Percentiles rank a stretch among this genome's conserved stretches.
Conservation (phyloP, 106 monocot species). For the Phalaenopsis equestris region DNA sequence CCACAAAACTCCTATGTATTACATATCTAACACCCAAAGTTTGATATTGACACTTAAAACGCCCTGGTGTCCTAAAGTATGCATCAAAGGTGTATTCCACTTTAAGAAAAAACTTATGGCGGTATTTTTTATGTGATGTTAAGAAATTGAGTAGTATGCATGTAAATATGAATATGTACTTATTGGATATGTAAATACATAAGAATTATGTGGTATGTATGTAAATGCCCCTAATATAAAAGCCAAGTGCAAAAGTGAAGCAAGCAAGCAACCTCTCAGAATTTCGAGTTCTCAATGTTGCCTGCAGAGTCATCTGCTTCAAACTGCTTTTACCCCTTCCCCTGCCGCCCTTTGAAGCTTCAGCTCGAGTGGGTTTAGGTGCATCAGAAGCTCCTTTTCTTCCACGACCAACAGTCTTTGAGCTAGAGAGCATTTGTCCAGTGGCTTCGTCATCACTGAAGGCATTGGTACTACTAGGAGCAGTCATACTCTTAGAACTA, state of each 20-base stretch:
- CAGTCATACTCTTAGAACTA: constrained; percentile 29
- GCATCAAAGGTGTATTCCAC: no score
- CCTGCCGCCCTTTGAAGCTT: constrained; percentile 62
- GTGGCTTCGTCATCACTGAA: constrained; percentile 82
- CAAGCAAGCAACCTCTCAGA: constrained; percentile 41
- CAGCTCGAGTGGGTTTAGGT: constrained; percentile 22
- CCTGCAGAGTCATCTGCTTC: constrained; percentile 81
- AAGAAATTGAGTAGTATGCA: no score
- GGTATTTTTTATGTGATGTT: no score
- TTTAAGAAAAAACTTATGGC: no score
- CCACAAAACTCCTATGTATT: no score
- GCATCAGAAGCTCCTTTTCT: constrained; percentile 32
- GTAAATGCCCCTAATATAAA: no score
- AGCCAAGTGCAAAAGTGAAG: neutral
- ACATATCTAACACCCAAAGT: no score
- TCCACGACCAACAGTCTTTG: constrained; percentile 30
- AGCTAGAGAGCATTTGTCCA: constrained; percentile 34
- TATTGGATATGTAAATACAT: no score
- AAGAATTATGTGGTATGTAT: no score
- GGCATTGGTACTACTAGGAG: constrained; percentile 37
- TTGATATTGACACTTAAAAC: no score
- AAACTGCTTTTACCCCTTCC: constrained; percentile 65
- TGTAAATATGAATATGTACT: no score
- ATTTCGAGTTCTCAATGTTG: constrained; percentile 32
- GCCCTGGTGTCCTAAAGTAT: no score